Evolutionary conservation across 805 yeast species (phyloP), one percentile per base, ranked within the genome.

Genomic region (Candida caryicola): DNA sequence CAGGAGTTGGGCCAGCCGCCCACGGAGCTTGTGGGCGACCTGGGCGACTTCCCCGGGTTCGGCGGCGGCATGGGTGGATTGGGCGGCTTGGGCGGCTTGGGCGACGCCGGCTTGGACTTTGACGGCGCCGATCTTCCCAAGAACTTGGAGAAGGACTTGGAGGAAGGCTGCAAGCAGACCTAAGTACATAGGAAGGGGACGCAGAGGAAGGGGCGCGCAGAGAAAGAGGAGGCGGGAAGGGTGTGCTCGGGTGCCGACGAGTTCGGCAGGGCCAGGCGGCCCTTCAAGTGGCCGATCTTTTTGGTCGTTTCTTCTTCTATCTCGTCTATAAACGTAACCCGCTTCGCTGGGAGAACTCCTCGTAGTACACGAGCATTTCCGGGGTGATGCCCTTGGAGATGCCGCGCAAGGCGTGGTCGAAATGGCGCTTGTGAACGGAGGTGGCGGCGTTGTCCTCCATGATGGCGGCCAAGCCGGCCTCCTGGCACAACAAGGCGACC

Each of bases 381-480:
- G 70, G 69, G 0, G 96, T 89, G 31, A 93, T 93, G 19, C 91
- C 93, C 52, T 74, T 76, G 7, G 89, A 76, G 14, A 90, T 74
- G 1, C 81, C 83, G 19, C 54, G 51, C 37, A 91, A 52, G 0
- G 95, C 97, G 37, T 69, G 71, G 18, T 75, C 80, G 50, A 88
- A 89, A 57, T 93, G 96, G 23, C 67, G 66, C 43, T 67, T 69
- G n/a, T 61, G 59, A 0, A 90, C 95, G 5, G 50, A 47, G 1
- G 54, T 52, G 6, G 85, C 73, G 3, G 77, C 64, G 4, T 74
- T 60, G 45, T 85, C 64, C 49, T 87, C 96, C 82, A 87, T 88
- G 41, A 93, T 81, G 0, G 98, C 96, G n/a, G 85, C 78, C 9
- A 93, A 64, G 2, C 99, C 99, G 0, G 98, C 96, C 60, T 91